Evolutionary conservation across 2,329 filamentous ascomycete species (phyloP).

Genomic region (Capronia americana): DNA sequence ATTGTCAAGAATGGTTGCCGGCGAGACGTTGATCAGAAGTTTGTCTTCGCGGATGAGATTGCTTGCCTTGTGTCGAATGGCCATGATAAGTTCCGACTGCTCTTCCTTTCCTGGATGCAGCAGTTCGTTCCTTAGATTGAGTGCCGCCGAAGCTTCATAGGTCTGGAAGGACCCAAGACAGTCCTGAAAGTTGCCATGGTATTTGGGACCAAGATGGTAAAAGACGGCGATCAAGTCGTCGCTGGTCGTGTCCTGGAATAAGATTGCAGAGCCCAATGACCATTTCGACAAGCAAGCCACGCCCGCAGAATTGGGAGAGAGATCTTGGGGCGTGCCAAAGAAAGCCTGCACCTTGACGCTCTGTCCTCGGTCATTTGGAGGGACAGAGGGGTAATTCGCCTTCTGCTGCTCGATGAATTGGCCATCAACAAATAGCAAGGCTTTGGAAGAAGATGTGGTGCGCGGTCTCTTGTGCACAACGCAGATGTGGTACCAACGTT

Average conservation of each 20-base stretch:
- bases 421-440: slow-evolving; percentile 87
- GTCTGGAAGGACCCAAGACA: slow-evolving; percentile 95
- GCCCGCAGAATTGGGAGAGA: slow-evolving; percentile 73
- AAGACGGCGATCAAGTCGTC: slow-evolving; percentile 93
- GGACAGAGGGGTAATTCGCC: slow-evolving; percentile 81
- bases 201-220: slow-evolving; percentile 85
- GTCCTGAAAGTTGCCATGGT: slow-evolving; percentile 96
- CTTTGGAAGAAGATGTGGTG: slow-evolving; percentile 76
- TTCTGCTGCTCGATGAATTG: slow-evolving; percentile 93
- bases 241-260: slow-evolving; percentile 85
- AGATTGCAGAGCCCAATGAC: slow-evolving; percentile 86
- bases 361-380: slow-evolving; percentile 65
- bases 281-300: slow-evolving; percentile 79
- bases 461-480: slow-evolving; percentile 82
- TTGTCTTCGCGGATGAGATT: slow-evolving; percentile 79
- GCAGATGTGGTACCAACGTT: slow-evolving; percentile 90
- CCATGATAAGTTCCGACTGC: slow-evolving; percentile 86
- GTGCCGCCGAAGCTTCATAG: slow-evolving; percentile 86
- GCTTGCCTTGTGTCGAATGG: slow-evolving; percentile 85
- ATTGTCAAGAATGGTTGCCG: slow-evolving; percentile 78
- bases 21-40: slow-evolving; percentile 82
- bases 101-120: slow-evolving; percentile 89
- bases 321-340: slow-evolving; percentile 86
- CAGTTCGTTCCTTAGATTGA: slow-evolving; percentile 90
- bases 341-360: slow-evolving; percentile 81